Conservation (phyloP, 352 stramenopile genomes). For the Pythium myriotylum region DNA sequence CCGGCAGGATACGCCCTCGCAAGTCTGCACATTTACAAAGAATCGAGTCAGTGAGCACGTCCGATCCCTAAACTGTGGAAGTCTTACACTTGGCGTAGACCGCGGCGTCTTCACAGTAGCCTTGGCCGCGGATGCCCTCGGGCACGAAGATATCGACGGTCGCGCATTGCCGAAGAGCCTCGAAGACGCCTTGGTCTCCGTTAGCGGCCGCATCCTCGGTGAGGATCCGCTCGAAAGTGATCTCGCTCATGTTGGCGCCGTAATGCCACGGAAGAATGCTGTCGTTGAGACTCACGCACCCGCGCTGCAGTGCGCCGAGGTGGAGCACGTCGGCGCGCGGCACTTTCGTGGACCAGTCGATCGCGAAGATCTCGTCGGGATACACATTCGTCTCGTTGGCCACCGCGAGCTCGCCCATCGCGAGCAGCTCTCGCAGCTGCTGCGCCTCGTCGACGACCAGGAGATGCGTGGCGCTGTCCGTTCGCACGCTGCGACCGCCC, state of each 20-base stretch:
- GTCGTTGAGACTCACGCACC: slow-evolving; percentile 42
- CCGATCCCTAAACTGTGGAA: no score
- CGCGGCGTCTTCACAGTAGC: slow-evolving; percentile 69
- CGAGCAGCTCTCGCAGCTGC: neutral
- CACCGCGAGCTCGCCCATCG: neutral
- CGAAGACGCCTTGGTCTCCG: slow-evolving; percentile 37
- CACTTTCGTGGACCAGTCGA: slow-evolving; percentile 12
- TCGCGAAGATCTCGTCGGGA: slow-evolving; percentile 7
- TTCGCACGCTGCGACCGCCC: neutral
- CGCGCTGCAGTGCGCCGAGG: slow-evolving; percentile 48
- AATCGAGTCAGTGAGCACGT: neutral
- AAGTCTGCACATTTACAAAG: slow-evolving; percentile 8
- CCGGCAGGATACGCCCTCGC: slow-evolving; percentile 25
- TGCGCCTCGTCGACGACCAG: neutral
- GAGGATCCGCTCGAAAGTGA: slow-evolving; percentile 22
- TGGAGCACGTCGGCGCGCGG: slow-evolving; percentile 35
- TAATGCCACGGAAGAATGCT: slow-evolving; percentile 52
- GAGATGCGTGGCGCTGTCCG: neutral
- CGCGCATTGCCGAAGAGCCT: slow-evolving; percentile 46
- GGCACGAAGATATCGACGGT: slow-evolving; percentile 67
- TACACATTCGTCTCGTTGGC: slow-evolving; percentile 4
- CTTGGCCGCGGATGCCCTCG: slow-evolving; percentile 37
- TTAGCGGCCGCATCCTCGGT: slow-evolving; percentile 24
- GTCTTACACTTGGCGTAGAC: slow-evolving; percentile 55
- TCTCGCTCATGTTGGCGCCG: neutral